Evolutionary conservation across 305 asterid species (phyloP).

Genomic region (Coffea humblotiana): DNA sequence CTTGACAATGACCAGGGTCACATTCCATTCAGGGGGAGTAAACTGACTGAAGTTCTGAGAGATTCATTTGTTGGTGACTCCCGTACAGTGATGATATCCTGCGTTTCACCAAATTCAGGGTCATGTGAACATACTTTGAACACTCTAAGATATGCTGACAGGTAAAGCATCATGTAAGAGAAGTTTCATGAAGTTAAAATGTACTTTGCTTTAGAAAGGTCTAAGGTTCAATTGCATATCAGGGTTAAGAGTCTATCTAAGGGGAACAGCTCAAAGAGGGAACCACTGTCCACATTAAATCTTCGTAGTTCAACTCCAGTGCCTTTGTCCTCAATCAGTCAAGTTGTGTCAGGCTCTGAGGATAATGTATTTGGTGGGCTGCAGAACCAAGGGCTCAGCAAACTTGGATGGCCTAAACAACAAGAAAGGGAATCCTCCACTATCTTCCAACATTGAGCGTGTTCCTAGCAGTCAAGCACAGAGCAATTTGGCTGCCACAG

Average conservation of each 20-base stretch:
- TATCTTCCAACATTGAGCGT: conserved; percentile 23
- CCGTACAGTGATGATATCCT: conserved; percentile 96
- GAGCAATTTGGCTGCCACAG: conserved; percentile 16
- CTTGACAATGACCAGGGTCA: conserved; percentile 97
- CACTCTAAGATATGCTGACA: conserved; percentile 97
- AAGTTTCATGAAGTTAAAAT: conserved; percentile 32
- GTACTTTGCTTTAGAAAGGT: conserved; percentile 25
- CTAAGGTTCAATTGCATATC: conserved; percentile 12
- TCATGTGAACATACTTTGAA: conserved; percentile 96
- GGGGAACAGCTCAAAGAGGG: conserved; percentile 70
- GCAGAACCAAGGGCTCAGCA: conserved; percentile 19
- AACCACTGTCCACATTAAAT: conserved; percentile 59
- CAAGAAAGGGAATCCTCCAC: conserved; percentile 27
- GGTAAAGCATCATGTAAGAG: conserved; percentile 39
- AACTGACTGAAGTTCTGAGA: conserved; percentile 92
- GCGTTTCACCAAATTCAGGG: conserved; percentile 90
- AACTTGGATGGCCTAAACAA: conserved; percentile 25
- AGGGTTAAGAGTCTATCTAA: conserved; percentile 99
- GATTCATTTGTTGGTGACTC: conserved; percentile 98
- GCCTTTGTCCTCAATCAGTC: conserved; percentile 52
- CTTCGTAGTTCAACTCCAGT: conserved; percentile 70
- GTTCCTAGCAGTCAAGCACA: conserved; percentile 26
- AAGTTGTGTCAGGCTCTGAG: conserved; percentile 27
- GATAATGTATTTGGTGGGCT: conserved; percentile 14
- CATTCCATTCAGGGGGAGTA: conserved; percentile 99